These are phyloP conservation scores for Pseudophaeomoniella oleicola DNA, from an alignment of 2,329 filamentous ascomycete species.

Conservation along the genomic window DNA sequence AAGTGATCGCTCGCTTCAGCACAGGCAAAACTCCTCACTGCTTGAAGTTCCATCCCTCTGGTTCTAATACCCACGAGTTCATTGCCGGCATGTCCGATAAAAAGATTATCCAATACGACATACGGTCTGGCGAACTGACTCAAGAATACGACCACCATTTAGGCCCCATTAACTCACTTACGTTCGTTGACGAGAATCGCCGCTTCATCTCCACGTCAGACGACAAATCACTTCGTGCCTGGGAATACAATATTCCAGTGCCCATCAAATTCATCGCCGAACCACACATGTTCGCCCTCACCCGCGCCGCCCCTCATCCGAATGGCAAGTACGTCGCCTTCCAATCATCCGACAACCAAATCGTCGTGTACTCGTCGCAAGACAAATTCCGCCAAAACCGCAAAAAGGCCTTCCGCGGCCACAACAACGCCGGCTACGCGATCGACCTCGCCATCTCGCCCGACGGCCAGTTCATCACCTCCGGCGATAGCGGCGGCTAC, in stretches of 20 bases:
- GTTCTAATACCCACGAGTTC: conserved; percentile 72
- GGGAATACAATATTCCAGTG: conserved; percentile 97
- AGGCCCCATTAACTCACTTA: conserved; percentile 94
- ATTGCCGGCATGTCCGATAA: conserved; percentile 96
- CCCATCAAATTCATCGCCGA: conserved; percentile 98
- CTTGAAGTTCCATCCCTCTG: conserved; percentile 75
- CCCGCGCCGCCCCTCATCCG: conserved; percentile 69
- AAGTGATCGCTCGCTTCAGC: conserved; percentile 75
- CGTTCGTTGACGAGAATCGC: conserved; percentile 84
- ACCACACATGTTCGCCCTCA: conserved; percentile 95
- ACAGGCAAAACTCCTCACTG: conserved; percentile 94
- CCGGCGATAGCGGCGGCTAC: conserved; percentile 75
- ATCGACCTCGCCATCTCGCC: conserved; percentile 80
- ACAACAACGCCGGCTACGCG: conserved; percentile 89
- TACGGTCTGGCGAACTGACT: conserved; percentile 63
- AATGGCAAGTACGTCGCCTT: conserved; percentile 89
- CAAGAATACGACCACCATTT: conserved; percentile 98
- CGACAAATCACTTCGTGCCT: conserved; percentile 88
- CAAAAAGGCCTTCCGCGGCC: conserved; percentile 90
- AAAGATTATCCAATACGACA: conserved; percentile 97
- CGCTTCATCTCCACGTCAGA: conserved; percentile 97
- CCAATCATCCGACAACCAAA: conserved; percentile 89
- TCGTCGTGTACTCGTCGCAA: conserved; percentile 84
- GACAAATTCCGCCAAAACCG: conserved; percentile 96
- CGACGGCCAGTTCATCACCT: conserved; percentile 81